phyloP scores from a whole-genome alignment of 192 early-diverging fungal species.

The Gigaspora rosea region DNA sequence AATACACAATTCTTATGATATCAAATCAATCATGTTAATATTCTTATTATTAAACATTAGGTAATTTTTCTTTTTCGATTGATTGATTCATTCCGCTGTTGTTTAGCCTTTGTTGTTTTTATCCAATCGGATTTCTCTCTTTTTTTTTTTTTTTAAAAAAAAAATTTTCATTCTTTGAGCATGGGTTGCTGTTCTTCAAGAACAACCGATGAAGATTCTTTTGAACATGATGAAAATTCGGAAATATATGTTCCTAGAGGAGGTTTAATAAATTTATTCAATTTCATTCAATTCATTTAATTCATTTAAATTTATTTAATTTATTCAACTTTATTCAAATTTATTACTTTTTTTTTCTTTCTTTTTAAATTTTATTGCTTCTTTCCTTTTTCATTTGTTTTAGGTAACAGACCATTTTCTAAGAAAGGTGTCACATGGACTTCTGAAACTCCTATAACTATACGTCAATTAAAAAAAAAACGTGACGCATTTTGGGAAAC shows the following conservation, averaged over 20 bases:
- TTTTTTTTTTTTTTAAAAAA: too few relatives aligned
- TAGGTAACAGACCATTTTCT: slow-evolving; percentile 38
- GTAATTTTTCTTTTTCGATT: too few relatives aligned
- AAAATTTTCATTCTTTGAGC: not conserved
- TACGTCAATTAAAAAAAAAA: slow-evolving; percentile 48
- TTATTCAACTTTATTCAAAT: not conserved
- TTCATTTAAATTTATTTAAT: not conserved
- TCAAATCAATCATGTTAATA: too few relatives aligned
- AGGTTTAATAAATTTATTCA: slow-evolving; percentile 8
- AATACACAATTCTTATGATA: too few relatives aligned
- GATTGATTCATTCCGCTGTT: too few relatives aligned
- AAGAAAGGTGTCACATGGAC: slow-evolving; percentile 43
- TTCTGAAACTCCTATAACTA: slow-evolving; percentile 44
- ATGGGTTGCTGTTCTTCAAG: slow-evolving; percentile 26
- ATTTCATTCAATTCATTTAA: not conserved
- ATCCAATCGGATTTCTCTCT: too few relatives aligned
- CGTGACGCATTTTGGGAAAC: slow-evolving; percentile 77
- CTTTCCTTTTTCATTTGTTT: not conserved
- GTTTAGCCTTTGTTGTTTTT: too few relatives aligned
- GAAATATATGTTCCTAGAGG: slow-evolving; percentile 21
- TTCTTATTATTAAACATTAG: too few relatives aligned
- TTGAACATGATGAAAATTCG: not conserved
- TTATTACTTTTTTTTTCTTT: not conserved
- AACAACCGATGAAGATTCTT: slow-evolving; percentile 17
- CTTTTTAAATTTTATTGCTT: not conserved